Base-by-base conservation (phyloP, 2,329 filamentous ascomycete species). In the Venturiaceae sp. region DNA sequence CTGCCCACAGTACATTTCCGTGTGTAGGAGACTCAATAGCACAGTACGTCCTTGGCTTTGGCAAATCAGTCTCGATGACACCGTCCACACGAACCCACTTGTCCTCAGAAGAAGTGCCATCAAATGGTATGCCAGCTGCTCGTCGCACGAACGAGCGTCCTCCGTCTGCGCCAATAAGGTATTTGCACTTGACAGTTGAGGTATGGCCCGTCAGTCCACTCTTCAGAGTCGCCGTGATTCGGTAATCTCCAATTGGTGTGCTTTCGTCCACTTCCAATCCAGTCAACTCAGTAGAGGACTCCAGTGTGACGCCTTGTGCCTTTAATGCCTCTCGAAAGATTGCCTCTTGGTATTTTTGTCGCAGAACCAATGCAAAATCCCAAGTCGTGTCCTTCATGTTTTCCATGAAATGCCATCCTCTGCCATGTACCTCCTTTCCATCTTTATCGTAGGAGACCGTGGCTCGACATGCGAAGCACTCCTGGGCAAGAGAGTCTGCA, bases 51-150 rank as follows among this genome's bases (percentile, higher is more conserved):
- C 77, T 66, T 13, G 72, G 71, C 37, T 78, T 75, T 0, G 80
- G 79, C 63, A 81, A 67, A 59, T 78, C 72, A 0, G 77, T 80
- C 60, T 75, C 72, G 34, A 80, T 65, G 1, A 75, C 65, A 1
- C 79, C 79, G 62, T 82, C 79, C 41, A 81, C 75, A 9, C 79
- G 71, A 19, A 82, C 76, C 80, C 80, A 82, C 62, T 76, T 75
- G 61, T 81, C 76, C 60, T 79, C 75, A 5, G 72, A 75, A 11
- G 71, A 75, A 21, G 73, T 74, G 11, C 77, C 78, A 54, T 80
- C 75, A 58, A 80, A 80, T 0, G 75, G 72, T 28, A 82, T 77
- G 11, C 69, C 67, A 36, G 78, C 71, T 2, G 72, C 67, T 34
- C 71, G 67, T 11, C 80, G 71, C 2, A 82, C 79, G 59, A 76